phyloP scores from a whole-genome alignment of 805 yeast genomes.

The Candida sakaeoensis region DNA sequence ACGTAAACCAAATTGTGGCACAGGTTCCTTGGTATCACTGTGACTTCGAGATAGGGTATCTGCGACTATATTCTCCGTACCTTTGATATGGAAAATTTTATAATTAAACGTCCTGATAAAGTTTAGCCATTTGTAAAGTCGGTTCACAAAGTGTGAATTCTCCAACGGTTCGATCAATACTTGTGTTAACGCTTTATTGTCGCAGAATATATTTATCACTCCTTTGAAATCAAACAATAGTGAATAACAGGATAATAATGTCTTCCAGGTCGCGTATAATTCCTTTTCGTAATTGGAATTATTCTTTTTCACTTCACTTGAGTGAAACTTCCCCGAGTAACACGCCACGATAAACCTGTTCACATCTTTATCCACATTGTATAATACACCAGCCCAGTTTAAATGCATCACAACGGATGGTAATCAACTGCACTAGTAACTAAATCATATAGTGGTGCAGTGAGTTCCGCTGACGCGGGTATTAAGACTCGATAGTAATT shows the following conservation, averaged over 20 bases:
- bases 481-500: too few relatives aligned
- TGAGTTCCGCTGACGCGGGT: too few relatives aligned
- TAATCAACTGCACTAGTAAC: background rate
- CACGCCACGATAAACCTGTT: background rate
- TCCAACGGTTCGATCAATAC: background rate
- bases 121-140: background rate
- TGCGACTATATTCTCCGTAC: slow-evolving; percentile 2
- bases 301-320: background rate
- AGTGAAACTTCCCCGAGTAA: slow-evolving; percentile 5
- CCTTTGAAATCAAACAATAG: background rate
- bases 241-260: background rate
- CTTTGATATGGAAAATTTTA: background rate
- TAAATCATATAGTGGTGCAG: too few relatives aligned
- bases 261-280: slow-evolving; percentile 1
- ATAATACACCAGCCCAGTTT: slow-evolving; percentile 16
- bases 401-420: slow-evolving; percentile 2
- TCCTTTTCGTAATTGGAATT: slow-evolving; percentile 1
- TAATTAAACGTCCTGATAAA: slow-evolving; percentile 1
- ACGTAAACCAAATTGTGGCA: too few relatives aligned
- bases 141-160: too few relatives aligned
- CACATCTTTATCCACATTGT: slow-evolving; percentile 8
- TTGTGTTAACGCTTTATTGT: slow-evolving; percentile 1
- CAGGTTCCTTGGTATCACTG: background rate
- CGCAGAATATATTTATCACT: slow-evolving; percentile 3
- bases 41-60: background rate